A percentile compares a stretch with the other conserved stretches of the same genome.
phyloP scores from a whole-genome alignment of 2,329 filamentous ascomycete genomes.

The Myrmaecium sp. region DNA sequence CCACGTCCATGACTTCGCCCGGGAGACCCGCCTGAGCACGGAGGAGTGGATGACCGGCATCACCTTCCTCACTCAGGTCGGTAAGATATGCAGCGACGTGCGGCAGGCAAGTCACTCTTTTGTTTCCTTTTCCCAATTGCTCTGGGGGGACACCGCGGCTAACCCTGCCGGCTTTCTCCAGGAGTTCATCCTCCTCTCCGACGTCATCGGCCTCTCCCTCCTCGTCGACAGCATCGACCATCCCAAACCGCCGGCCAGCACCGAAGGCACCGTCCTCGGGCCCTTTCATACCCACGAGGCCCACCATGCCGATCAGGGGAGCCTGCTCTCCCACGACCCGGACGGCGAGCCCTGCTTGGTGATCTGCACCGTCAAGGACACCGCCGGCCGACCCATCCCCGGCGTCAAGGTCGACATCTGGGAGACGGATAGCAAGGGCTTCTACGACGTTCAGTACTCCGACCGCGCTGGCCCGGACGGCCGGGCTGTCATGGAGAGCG shows the following conservation, averaged over 20 bases:
- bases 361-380: constrained; percentile 55
- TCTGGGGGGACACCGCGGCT: not conserved
- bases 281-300: constrained; percentile 76
- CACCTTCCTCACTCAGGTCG: constrained; percentile 53
- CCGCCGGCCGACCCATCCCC: constrained; percentile 41
- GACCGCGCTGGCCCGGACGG: constrained; percentile 47
- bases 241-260: constrained; percentile 52
- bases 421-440: constrained; percentile 68
- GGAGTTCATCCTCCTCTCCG: constrained; percentile 71
- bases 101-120: constrained; percentile 40
- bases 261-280: constrained; percentile 65
- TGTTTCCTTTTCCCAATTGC: not conserved
- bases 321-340: constrained; percentile 49
- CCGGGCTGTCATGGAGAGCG: constrained; percentile 51
- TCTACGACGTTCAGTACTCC: constrained; percentile 67
- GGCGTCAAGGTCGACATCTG: constrained; percentile 65
- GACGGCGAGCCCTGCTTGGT: constrained; percentile 54
- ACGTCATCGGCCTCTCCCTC: constrained; percentile 62
- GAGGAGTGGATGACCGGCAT: constrained; percentile 65
- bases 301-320: constrained; percentile 37
- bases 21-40: constrained; percentile 59
- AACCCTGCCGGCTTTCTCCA: constrained; percentile 18
- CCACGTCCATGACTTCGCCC: constrained; percentile 67
- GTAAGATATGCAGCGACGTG: constrained; percentile 57
- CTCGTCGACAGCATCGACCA: constrained; percentile 73